Evolutionary conservation across 2,329 filamentous ascomycete genomes (phyloP), one percentile per base, ranked within the genome.

Genomic region (Curvularia verruculosa): DNA sequence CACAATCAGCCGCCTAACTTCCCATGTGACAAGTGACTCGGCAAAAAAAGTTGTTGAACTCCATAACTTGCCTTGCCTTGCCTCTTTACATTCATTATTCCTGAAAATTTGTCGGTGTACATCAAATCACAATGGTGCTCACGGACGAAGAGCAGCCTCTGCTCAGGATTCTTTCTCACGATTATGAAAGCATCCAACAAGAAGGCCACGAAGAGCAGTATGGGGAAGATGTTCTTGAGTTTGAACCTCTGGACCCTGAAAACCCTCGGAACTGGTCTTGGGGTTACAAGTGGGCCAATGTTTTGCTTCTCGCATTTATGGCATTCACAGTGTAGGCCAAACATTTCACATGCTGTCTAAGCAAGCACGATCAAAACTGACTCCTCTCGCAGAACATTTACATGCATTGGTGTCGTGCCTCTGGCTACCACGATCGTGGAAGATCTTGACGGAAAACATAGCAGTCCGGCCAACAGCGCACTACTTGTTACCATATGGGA

Each of bases 401-500:
- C 74, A 26, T 75, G 73, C 56, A 74, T 76, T 13, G 69, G 69
- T n/a, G 68, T 76, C 1, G 74, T 75, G 1, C 74, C 74, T 15
- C 60, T 76, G 18, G 73, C 73, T 19, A 58, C 56, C 29, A 51
- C 45, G 18, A 76, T 76, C 13, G 72, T 75, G 21, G 52, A 63
- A 6, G 73, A 75, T 24, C 68, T 76, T 18, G 65, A 70, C 31
- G 63, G 64, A 46, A 58, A 63, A 21, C 51, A 66, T 18, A 60
- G 62, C 10, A 66, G 66, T 45, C 59, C 64, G 21, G 65, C 72
- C 5, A 66, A 65, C 13, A 70, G 65, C 36, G 67, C 70, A 4
- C 66, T 75, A 3, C 61, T 75, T 15, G 72, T 75, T 12, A 75
- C 73, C 9, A 75, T 75, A 15, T 75, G 72, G 72, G 72, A 75